Evolutionary conservation across 148 eudicot genomes (phyloP).

Genomic region (Nepenthes mirabilis): DNA sequence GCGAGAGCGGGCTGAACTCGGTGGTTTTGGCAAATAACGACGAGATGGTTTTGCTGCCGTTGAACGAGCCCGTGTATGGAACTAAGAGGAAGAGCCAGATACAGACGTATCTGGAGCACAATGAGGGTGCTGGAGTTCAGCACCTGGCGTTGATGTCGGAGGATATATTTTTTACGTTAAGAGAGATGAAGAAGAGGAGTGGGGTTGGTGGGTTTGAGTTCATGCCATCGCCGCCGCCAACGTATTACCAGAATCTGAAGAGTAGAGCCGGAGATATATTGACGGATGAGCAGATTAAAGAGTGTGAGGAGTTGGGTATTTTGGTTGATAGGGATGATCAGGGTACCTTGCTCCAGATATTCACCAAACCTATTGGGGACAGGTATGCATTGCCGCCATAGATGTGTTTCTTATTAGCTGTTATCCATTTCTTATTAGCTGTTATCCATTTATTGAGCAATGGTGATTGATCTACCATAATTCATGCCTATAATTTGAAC

Average conservation of each 20-base stretch:
- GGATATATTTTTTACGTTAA: slow-evolving; percentile 65
- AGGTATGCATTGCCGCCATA: slow-evolving; percentile 28
- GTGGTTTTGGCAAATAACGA: slow-evolving; percentile 64
- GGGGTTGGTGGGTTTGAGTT: slow-evolving; percentile 84
- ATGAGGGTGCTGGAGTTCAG: slow-evolving; percentile 86
- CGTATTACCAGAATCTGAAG: slow-evolving; percentile 69
- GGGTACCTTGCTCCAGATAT: slow-evolving; percentile 86
- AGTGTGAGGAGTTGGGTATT: slow-evolving; percentile 84
- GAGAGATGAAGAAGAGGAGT: slow-evolving; percentile 84
- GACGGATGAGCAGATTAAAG: slow-evolving; percentile 69
- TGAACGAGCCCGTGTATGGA: slow-evolving; percentile 83
- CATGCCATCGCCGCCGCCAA: slow-evolving; percentile 92
- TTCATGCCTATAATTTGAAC: too few species aligned
- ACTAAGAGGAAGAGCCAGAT: slow-evolving; percentile 92
- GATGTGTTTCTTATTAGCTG: too few species aligned
- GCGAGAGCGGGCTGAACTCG: slow-evolving; percentile 82
- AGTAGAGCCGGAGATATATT: slow-evolving; percentile 50
- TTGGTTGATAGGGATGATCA: slow-evolving; percentile 92
- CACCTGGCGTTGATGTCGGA: slow-evolving; percentile 66
- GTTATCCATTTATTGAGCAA: too few species aligned
- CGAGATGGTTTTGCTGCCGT: slow-evolving; percentile 66
- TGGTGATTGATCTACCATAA: too few species aligned
- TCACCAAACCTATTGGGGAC: slow-evolving; percentile 87
- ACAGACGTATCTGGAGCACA: slow-evolving; percentile 89
- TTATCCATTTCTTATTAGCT: too few species aligned